Evolutionary conservation across 192 early-diverging fungal genomes (phyloP).

Genomic region (Coemansia sp.): DNA sequence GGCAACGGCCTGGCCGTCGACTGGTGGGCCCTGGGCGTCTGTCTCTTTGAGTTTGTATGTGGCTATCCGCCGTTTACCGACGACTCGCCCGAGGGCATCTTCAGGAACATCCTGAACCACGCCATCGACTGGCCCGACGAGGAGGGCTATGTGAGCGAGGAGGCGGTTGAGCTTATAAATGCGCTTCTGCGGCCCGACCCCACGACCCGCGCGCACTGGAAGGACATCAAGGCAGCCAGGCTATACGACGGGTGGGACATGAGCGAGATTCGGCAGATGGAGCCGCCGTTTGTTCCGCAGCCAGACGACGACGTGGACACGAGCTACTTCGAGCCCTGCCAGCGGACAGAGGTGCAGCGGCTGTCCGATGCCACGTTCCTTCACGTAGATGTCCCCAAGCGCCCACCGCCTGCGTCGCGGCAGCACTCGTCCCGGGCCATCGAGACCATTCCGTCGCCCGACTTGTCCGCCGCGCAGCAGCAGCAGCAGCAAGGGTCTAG

Average conservation of each 20-base stretch:
- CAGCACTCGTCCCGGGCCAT: slow-evolving; percentile 11
- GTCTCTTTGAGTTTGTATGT: slow-evolving; percentile 83
- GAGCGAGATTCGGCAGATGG: slow-evolving; percentile 68
- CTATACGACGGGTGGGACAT: slow-evolving; percentile 79
- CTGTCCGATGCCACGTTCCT: slow-evolving; percentile 62
- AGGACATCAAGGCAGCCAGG: slow-evolving; percentile 64
- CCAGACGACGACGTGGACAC: slow-evolving; percentile 81
- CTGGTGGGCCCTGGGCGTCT: slow-evolving; percentile 95
- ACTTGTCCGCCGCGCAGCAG: not conserved
- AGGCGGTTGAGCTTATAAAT: slow-evolving; percentile 70
- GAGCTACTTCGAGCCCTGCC: slow-evolving; percentile 88
- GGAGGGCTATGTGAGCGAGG: slow-evolving; percentile 56
- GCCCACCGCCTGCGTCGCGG: slow-evolving; percentile 10
- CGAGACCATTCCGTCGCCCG: slow-evolving; percentile 1
- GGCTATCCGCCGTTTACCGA: slow-evolving; percentile 92
- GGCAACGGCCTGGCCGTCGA: slow-evolving; percentile 85
- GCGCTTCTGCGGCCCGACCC: slow-evolving; percentile 75
- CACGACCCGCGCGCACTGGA: slow-evolving; percentile 58
- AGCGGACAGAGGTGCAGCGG: slow-evolving; percentile 74
- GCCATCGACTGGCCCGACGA: slow-evolving; percentile 58
- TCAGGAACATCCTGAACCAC: slow-evolving; percentile 81
- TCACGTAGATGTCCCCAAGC: slow-evolving; percentile 22
- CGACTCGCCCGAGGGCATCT: slow-evolving; percentile 80
- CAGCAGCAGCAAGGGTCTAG: slow-evolving; percentile 16
- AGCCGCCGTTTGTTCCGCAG: slow-evolving; percentile 81